These are phyloP conservation scores for Oryza meridionalis DNA, from an alignment of 176 grass and related monocot species.

Conservation along the genomic window DNA sequence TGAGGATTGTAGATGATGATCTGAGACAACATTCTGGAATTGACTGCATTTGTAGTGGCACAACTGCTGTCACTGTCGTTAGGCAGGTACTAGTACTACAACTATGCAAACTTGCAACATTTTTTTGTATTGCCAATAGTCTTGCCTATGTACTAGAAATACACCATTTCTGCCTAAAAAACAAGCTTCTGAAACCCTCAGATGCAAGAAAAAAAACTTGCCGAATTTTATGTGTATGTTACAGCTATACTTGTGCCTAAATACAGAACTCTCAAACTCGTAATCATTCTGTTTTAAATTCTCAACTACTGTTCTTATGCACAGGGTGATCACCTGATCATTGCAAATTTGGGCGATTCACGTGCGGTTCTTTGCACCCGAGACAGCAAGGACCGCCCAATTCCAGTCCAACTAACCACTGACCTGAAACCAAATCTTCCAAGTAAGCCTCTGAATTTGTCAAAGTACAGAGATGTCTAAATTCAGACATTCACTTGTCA, in stretches of 20 bases:
- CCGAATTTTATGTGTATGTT: neutral
- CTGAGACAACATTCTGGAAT: constrained; percentile 59
- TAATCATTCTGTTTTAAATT: neutral
- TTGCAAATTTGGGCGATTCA: constrained; percentile 87
- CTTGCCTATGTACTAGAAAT: neutral
- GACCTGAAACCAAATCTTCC: constrained; percentile 86
- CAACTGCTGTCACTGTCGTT: constrained; percentile 68
- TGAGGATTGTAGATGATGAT: constrained; percentile 68
- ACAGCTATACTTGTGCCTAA: neutral
- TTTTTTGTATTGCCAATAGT: neutral
- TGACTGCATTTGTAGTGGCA: constrained; percentile 86
- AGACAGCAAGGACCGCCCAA: constrained; percentile 47
- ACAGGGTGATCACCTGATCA: constrained; percentile 74
- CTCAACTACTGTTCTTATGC: neutral
- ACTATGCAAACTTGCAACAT: neutral
- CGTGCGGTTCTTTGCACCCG: constrained; percentile 66
- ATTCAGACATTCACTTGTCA: neutral
- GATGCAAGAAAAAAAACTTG: neutral
- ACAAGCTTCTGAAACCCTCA: neutral
- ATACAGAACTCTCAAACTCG: neutral
- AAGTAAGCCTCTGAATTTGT: constrained; percentile 47
- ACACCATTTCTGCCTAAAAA: neutral
- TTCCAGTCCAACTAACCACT: constrained; percentile 71
- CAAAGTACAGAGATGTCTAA: neutral
- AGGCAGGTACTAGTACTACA: constrained; percentile 58